These are phyloP conservation scores for Westerdykella sp. DNA, from an alignment of 2,329 filamentous ascomycete genomes.

Conservation along the genomic window DNA sequence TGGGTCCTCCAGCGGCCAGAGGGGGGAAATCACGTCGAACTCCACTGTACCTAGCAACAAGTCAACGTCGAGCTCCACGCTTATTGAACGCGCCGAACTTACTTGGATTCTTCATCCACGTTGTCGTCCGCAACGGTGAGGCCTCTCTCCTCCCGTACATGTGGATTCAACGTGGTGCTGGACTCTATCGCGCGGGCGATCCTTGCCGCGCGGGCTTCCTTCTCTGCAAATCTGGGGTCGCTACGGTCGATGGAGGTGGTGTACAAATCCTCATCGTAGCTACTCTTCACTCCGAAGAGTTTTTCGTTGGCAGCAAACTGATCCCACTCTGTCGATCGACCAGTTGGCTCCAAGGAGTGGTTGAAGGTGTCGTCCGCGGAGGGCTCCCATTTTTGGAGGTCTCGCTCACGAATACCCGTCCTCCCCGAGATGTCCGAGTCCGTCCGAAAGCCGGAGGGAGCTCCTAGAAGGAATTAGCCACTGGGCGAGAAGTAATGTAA, in stretches of 20 bases:
- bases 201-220: constrained; percentile 66
- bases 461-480: constrained; percentile 2
- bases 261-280: constrained; percentile 92
- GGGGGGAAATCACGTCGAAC: constrained; percentile 70
- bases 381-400: constrained; percentile 76
- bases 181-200: constrained; percentile 87
- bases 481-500: background rate
- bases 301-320: constrained; percentile 88
- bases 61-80: constrained; percentile 8
- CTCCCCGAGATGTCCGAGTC: constrained; percentile 81
- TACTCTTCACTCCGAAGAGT: constrained; percentile 79
- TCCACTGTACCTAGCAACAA: constrained; percentile 68
- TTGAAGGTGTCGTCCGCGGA: constrained; percentile 56
- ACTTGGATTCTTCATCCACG: constrained; percentile 88
- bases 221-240: constrained; percentile 74
- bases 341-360: constrained; percentile 61
- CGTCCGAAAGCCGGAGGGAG: constrained; percentile 63
- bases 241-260: constrained; percentile 83
- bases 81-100: constrained; percentile 28
- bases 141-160: constrained; percentile 85
- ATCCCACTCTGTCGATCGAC: constrained; percentile 60
- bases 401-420: constrained; percentile 62
- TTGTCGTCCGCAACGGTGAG: constrained; percentile 59
- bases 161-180: constrained; percentile 65
- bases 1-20: constrained; percentile 53